phyloP scores from a whole-genome alignment of 169 alveolate species.

The Eimeria tenella region DNA sequence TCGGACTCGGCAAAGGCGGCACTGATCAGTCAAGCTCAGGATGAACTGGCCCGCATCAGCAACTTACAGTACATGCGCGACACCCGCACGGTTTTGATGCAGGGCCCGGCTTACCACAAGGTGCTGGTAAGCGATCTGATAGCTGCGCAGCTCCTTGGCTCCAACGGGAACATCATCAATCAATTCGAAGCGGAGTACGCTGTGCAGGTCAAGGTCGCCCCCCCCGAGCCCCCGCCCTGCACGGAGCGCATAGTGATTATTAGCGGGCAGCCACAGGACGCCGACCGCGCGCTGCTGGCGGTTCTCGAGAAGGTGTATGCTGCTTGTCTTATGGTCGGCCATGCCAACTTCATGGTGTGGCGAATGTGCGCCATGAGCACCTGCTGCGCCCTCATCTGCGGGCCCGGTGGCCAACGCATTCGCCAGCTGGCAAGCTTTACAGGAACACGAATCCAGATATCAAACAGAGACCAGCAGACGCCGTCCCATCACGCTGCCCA shows the following conservation, averaged over 20 bases:
- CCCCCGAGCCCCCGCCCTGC: slow-evolving; percentile 66
- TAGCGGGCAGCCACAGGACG: slow-evolving; percentile 60
- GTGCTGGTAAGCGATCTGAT: slow-evolving; percentile 61
- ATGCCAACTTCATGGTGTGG: slow-evolving; percentile 68
- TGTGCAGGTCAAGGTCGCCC: slow-evolving; percentile 56
- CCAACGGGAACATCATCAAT: slow-evolving; percentile 33
- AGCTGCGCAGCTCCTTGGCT: slow-evolving; percentile 76
- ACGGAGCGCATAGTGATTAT: slow-evolving; percentile 61
- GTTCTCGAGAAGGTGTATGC: slow-evolving; percentile 75
- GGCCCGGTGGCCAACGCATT: slow-evolving; percentile 73
- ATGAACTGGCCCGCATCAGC: slow-evolving; percentile 69
- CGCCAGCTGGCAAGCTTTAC: slow-evolving; percentile 62
- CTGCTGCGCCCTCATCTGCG: slow-evolving; percentile 65
- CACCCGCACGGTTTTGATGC: slow-evolving; percentile 8
- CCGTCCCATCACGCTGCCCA: slow-evolving; percentile 61
- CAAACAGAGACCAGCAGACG: slow-evolving; percentile 65
- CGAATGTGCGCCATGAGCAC: slow-evolving; percentile 74
- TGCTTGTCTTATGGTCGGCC: slow-evolving; percentile 74
- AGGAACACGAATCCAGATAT: slow-evolving; percentile 66
- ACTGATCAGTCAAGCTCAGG: slow-evolving; percentile 70
- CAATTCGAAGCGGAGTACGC: slow-evolving; percentile 45
- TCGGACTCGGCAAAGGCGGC: slow-evolving; percentile 70
- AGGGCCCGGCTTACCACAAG: slow-evolving; percentile 74
- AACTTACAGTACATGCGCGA: slow-evolving; percentile 68
- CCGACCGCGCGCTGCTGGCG: slow-evolving; percentile 66